Base-by-base conservation (phyloP, 116 monocot genomes). In the Posidonia oceanica region DNA sequence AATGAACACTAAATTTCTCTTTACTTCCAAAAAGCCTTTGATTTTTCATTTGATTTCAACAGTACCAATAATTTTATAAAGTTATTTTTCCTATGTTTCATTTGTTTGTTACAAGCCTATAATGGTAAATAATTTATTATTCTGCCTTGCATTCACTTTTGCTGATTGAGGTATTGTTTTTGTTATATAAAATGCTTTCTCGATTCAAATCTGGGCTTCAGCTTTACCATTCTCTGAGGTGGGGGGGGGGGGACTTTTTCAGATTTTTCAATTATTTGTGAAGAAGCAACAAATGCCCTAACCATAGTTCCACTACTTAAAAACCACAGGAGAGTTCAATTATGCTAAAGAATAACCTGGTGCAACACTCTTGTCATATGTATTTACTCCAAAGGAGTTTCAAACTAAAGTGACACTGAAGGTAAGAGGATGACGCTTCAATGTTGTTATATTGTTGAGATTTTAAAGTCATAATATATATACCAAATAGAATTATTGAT, bases 311-410 rank as follows among this genome's bases (percentile, higher is more conserved):
- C 48, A 48, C 48, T 44, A 8, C 44, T 48, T 48, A 10, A 48
- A n/a, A 48, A 48, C 4, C 12, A 17, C 71, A 71, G 74, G 74
- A 57, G 37, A 76, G 69, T 10, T 60, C 54, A 76, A 70, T 73
- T 69, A 57, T 51, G 70, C 78, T 42, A 73, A 64, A 71, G 85
- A 85, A 53, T 81, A 87, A 69, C 93, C 98, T 78, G 98, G 93
- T 84, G 93, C 98, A 59, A 74, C 87, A 74, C 79, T 98, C 18
- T 71, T 97, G 39, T 87, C 78, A 52, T 52, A 83, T 75, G 64
- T 62, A 63, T 85, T 88, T 39, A 81, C 76, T 68, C 81, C 86
- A 20, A 93, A 81, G 72, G 84, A 87, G 39, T 20, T 71, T 14
- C 79, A 66, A 23, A 39, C 36, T 15, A 75, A 69, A 69, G 72